Evolutionary conservation across 1,284 basidiomycete species (phyloP), one percentile per base, ranked within the genome.

Genomic region (Naganishia sp.): DNA sequence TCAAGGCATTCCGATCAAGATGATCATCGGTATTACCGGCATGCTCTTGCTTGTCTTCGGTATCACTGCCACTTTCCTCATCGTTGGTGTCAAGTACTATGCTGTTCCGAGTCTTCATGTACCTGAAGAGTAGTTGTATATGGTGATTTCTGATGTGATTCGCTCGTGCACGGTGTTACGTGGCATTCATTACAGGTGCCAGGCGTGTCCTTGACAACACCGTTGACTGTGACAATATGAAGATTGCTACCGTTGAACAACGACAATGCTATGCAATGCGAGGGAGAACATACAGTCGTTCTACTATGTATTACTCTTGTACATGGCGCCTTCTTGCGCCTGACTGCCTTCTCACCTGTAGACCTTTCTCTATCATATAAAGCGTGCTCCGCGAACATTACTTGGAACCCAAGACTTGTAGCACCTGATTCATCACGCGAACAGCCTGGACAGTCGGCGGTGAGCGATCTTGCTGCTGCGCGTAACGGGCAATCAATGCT

Each of bases 341-440:
- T 9, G n/a, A n/a, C 18, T 15, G 23, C 13, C 25, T 28, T 21
- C 49, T 11, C 13, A 25, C 21, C 13, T 23, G 13, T 21, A 21
- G 7, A 15, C 13, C 25, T 50, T 28, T 2, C 25, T 21, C 3
- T 25, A 25, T 25, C 23, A 21, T 25, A 1, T 3, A 13, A 15
- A 2, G 18, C 28, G 28, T 10, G n/a, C 56, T 47, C 28, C 13
- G 13, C 31, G 6, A 31, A n/a, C 43, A 32, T 46, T 51, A 61
- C 46, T 61, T 50, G 9, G 58, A 51, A 23, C 47, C 58, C 54
- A 66, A 45, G 31, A 61, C 49, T 17, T 53, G 47, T 7, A 66
- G 25, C 11, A 66, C 52, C 52, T 66, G 54, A 17, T 51, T 52
- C 65, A 66, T 66, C 50, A 61, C 42, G 41, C 58, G 65, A 10